These are phyloP conservation scores for Gypsophila paniculata DNA, from an alignment of 179 eudicot genomes.

Conservation along the genomic window DNA sequence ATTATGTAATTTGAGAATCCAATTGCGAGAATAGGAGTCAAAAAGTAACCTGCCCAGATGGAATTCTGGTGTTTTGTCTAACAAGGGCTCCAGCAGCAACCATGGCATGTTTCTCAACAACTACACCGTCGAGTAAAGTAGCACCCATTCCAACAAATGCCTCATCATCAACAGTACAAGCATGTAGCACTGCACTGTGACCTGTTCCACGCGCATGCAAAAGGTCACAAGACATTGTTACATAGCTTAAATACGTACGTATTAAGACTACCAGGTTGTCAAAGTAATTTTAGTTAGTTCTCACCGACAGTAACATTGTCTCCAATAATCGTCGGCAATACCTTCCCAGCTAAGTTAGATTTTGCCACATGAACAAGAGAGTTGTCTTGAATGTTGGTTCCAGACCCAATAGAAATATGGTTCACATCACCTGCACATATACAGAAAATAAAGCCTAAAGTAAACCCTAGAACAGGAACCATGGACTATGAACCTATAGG, in stretches of 20 bases:
- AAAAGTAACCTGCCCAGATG: conserved; percentile 80
- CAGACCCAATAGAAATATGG: conserved; percentile 69
- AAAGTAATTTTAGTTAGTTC: conserved; percentile 20
- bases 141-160: conserved; percentile 97
- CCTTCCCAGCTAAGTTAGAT: conserved; percentile 80
- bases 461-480: background rate
- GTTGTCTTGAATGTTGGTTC: conserved; percentile 89
- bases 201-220: conserved; percentile 38
- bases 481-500: too few species aligned
- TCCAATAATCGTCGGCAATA: conserved; percentile 82
- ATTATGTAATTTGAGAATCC: background rate
- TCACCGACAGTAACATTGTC: conserved; percentile 90
- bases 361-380: conserved; percentile 97
- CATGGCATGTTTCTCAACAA: conserved; percentile 86
- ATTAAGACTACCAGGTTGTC: background rate
- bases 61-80: conserved; percentile 78
- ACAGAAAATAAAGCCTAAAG: background rate
- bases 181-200: conserved; percentile 91
- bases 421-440: conserved; percentile 76
- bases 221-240: conserved; percentile 15
- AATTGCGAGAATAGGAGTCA: background rate
- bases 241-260: background rate
- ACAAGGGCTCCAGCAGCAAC: conserved; percentile 99
- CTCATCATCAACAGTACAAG: conserved; percentile 94
- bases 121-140: conserved; percentile 85